Base-by-base conservation (phyloP, 306 rosid species). In the Casuarina cunninghamiana region DNA sequence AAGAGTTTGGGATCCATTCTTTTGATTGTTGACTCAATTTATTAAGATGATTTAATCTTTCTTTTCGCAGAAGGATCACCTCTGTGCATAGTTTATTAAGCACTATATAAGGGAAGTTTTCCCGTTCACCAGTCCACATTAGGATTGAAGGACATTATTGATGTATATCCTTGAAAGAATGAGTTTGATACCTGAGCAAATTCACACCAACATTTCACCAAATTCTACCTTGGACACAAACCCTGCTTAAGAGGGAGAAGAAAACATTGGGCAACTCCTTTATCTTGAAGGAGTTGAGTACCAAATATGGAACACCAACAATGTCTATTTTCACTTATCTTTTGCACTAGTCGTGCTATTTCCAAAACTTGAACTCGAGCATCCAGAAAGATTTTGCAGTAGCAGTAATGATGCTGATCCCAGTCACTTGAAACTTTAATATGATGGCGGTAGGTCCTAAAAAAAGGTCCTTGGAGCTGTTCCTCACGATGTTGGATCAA, bases 341-440 rank as follows among this genome's bases (percentile, higher is more conserved):
- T 92, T 94, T 87, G 84, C 98, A 60, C 73, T 94, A 53, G 80
- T 89, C 82, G 86, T 87, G 88, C 86, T 94, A 48, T 94, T 94
- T 77, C 98, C 98, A 70, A 90, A 94, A 86, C 89, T 94, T 78
- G 95, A 94, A 82, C 94, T 94, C 62, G 32, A 94, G 98, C 78
- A 74, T 94, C 87, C 98, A 94, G 78, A 87, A 97, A 81, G 98
- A 94, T 89, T 92, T 92, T 76, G 98, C 98, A 21, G 97, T 95
- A n/a, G 97, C 97, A 17, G 98, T 94, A 45, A 88, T 94, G 91
- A 90, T 92, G 97, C 98, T 35, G 98, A 94, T 84, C 95, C 98
- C 79, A 89, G 80, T 78, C 90, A 86, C 77, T 86, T 89, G 88
- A 79, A 81, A 82, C 84, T 88, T 79, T 81, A 92, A 48, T 51